These are phyloP conservation scores for Xylaria venustula DNA, from an alignment of 495 filamentous ascomycete species.

Conservation along the genomic window DNA sequence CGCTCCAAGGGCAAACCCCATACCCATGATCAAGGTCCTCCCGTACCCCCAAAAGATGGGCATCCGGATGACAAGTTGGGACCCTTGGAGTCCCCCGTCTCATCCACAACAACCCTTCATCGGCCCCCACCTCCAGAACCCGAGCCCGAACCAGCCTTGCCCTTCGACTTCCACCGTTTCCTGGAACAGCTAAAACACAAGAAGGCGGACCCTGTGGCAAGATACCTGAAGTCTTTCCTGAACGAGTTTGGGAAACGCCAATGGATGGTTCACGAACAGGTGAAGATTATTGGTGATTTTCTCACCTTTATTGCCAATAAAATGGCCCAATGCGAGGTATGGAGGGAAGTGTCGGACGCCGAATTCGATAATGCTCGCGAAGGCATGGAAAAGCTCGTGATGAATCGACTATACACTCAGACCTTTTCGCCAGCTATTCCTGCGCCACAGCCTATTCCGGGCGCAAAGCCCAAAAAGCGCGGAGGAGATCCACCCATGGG, in stretches of 20 bases:
- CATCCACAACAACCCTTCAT: conserved; percentile 55
- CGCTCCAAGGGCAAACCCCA: conserved; percentile 37
- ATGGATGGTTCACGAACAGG: conserved; percentile 99
- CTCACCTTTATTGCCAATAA: conserved; percentile 97
- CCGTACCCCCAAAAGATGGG: conserved; percentile 51
- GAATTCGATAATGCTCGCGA: conserved; percentile 98
- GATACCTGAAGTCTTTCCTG: conserved; percentile 91
- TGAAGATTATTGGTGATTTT: conserved; percentile 97
- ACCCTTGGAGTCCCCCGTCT: conserved; percentile 39
- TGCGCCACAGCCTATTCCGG: conserved; percentile 69
- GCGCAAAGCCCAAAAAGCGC: conserved; percentile 65
- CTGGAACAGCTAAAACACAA: conserved; percentile 92
- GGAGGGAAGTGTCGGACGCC: conserved; percentile 90
- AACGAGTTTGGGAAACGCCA: conserved; percentile 95
- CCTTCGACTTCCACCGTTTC: conserved; percentile 98
- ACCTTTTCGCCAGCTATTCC: conserved; percentile 95
- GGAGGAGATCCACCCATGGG: conserved; percentile 68
- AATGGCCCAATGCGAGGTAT: conserved; percentile 98
- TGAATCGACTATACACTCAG: conserved; percentile 96
- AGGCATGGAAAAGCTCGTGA: conserved; percentile 99
- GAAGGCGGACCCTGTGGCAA: conserved; percentile 93
- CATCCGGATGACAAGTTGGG: conserved; percentile 36
- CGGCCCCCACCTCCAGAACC: conserved; percentile 78
- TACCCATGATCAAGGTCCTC: conserved; percentile 46
- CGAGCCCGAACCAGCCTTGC: conserved; percentile 82